Evolutionary conservation across 176 grass and related monocot species (phyloP).

Genomic region (Triticum dicoccoides): DNA sequence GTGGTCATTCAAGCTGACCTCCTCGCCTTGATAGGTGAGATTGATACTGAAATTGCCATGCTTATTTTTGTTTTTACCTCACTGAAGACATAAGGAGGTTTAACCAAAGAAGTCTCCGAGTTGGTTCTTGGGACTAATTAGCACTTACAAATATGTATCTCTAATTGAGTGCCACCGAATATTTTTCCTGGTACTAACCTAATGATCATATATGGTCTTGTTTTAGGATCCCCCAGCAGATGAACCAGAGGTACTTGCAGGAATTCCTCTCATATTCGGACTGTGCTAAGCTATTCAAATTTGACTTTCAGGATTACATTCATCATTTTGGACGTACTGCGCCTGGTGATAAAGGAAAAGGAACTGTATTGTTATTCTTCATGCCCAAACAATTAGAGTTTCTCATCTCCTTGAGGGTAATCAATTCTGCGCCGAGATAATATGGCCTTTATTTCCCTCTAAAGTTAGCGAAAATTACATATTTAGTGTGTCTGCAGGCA

Average conservation of each 20-base stretch:
- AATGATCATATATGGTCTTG: not conserved
- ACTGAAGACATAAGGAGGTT: too few species aligned
- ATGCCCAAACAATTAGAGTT: too few species aligned
- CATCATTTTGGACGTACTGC: slow-evolving; percentile 73
- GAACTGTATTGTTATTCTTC: not conserved
- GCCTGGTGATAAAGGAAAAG: slow-evolving; percentile 72
- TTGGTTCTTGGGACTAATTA: not conserved
- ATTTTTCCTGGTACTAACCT: not conserved
- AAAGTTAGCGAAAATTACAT: too few species aligned
- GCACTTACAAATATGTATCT: not conserved
- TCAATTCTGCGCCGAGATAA: too few species aligned
- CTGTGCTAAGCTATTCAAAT: not conserved
- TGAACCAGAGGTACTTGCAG: slow-evolving; percentile 68
- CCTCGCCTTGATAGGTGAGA: too few species aligned
- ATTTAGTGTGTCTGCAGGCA: too few species aligned
- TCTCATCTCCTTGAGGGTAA: too few species aligned
- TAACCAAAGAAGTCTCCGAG: not conserved
- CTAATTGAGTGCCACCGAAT: not conserved
- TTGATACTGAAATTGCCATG: too few species aligned
- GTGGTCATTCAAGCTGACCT: too few species aligned
- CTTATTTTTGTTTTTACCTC: too few species aligned
- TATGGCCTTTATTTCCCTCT: too few species aligned
- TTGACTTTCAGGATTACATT: slow-evolving; percentile 79
- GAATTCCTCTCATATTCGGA: slow-evolving; percentile 2
- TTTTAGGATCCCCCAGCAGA: slow-evolving; percentile 70